These are phyloP conservation scores for Graphiopsis chlorocephala DNA, from an alignment of 2,329 filamentous ascomycete species.

Conservation along the genomic window DNA sequence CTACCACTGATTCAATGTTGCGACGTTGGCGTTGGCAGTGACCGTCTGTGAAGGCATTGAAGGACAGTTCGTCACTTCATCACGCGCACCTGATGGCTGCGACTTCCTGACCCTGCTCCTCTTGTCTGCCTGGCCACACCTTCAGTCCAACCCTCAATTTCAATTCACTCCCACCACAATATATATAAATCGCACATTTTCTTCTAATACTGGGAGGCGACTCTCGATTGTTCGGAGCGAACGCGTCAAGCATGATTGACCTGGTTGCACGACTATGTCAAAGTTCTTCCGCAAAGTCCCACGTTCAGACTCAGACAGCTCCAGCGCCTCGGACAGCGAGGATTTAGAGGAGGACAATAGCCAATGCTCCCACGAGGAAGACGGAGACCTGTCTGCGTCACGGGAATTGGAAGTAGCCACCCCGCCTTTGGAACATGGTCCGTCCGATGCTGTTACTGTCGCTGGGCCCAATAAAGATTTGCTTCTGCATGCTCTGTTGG, in stretches of 20 bases:
- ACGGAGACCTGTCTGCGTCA: neutral
- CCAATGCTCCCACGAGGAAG: neutral
- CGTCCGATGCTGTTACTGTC: slow-evolving; percentile 2
- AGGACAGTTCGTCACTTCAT: neutral
- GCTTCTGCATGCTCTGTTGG: slow-evolving; percentile 45
- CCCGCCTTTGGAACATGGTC: slow-evolving; percentile 1
- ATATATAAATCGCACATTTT: neutral
- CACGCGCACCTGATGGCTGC: neutral
- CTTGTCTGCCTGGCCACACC: neutral
- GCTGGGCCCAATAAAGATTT: slow-evolving; percentile 31
- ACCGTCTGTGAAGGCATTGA: neutral
- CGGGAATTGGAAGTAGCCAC: slow-evolving; percentile 3
- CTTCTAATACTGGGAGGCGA: neutral
- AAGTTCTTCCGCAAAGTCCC: slow-evolving; percentile 17
- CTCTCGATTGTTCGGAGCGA: neutral
- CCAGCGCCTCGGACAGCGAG: slow-evolving; percentile 13
- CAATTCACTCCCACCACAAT: neutral
- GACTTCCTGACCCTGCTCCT: neutral
- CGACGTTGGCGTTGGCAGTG: neutral
- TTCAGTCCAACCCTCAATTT: neutral
- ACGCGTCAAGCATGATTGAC: neutral
- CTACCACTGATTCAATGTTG: slow-evolving; percentile 5
- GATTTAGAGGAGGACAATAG: neutral
- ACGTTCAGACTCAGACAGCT: slow-evolving; percentile 5
- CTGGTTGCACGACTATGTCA: slow-evolving; percentile 11